Percentiles rank a stretch among this genome's conserved stretches.
Evolutionary conservation across 2,329 filamentous ascomycete genomes (phyloP).

Genomic region (Leptographium procerum): DNA sequence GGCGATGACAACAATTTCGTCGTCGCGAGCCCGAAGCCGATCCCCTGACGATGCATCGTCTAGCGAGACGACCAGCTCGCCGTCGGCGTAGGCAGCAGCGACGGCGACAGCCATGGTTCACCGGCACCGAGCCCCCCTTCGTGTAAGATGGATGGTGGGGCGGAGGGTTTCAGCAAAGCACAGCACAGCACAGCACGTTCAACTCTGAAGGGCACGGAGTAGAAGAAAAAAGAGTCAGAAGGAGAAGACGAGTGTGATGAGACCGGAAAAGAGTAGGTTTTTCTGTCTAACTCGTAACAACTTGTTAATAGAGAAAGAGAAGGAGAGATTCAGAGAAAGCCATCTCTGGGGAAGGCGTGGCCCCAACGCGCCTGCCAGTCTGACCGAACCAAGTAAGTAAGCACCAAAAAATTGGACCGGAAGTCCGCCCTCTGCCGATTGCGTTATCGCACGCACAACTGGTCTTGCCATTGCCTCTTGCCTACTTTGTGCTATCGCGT

Average conservation of each 20-base stretch:
- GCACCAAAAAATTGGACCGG: not conserved
- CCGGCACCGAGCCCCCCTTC: too few relatives aligned
- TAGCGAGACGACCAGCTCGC: conserved; percentile 8
- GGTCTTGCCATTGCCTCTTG: not conserved
- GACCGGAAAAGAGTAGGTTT: too few relatives aligned
- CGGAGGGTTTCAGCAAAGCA: too few relatives aligned
- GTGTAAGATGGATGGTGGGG: too few relatives aligned
- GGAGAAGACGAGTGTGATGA: not conserved
- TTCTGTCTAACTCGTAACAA: too few relatives aligned
- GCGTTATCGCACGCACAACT: not conserved
- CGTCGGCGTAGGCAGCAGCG: conserved; percentile 1
- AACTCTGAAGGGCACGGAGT: not conserved
- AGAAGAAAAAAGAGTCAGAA: not conserved
- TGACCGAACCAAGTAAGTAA: not conserved
- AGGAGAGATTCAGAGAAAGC: not conserved
- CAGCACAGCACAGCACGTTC: not conserved
- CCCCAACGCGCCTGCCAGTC: not conserved
- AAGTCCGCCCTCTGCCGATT: not conserved
- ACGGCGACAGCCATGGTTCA: too few relatives aligned
- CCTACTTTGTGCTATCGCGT: not conserved
- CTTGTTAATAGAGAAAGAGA: too few relatives aligned
- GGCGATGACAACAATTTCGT: conserved; percentile 17
- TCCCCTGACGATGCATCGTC: not conserved
- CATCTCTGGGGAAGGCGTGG: not conserved
- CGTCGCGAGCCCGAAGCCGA: conserved; percentile 5